These are phyloP conservation scores for Penicillium sp. DNA, from an alignment of 2,329 filamentous ascomycete species.

Conservation along the genomic window DNA sequence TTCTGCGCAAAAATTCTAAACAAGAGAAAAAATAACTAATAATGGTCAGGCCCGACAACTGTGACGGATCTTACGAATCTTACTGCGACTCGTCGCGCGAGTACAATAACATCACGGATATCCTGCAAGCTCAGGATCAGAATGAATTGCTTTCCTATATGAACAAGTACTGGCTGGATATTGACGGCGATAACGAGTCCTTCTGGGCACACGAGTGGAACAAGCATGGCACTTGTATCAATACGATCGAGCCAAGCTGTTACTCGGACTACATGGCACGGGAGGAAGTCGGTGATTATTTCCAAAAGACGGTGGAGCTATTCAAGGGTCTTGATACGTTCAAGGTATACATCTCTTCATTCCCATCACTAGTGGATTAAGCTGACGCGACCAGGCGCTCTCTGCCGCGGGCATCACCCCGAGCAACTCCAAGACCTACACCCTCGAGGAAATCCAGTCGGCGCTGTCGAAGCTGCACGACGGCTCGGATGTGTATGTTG, in stretches of 20 bases:
- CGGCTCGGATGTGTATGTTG: constrained; percentile 47
- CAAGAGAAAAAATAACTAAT: neutral
- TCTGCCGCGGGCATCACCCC: constrained; percentile 52
- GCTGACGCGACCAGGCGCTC: constrained; percentile 40
- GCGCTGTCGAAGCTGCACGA: constrained; percentile 47
- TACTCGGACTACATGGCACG: constrained; percentile 53
- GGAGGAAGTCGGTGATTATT: constrained; percentile 55
- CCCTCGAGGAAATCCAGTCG: constrained; percentile 45
- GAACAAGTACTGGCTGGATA: constrained; percentile 56
- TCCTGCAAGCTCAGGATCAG: constrained; percentile 48
- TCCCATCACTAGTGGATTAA: neutral
- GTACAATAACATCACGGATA: constrained; percentile 54
- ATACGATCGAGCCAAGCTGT: constrained; percentile 60
- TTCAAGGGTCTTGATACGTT: constrained; percentile 55
- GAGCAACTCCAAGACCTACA: constrained; percentile 47
- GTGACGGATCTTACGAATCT: constrained; percentile 53
- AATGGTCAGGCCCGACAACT: constrained; percentile 44
- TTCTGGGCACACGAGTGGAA: constrained; percentile 68
- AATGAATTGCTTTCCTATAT: constrained; percentile 52
- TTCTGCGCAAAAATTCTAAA: neutral
- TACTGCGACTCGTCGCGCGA: constrained; percentile 51
- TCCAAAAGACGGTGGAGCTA: constrained; percentile 50
- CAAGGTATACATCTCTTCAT: constrained; percentile 29
- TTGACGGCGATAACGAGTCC: constrained; percentile 48
- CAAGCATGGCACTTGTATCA: constrained; percentile 67